Evolutionary conservation across 192 early-diverging fungal species (phyloP).

Genomic region (Backusella parvicylindrica): DNA sequence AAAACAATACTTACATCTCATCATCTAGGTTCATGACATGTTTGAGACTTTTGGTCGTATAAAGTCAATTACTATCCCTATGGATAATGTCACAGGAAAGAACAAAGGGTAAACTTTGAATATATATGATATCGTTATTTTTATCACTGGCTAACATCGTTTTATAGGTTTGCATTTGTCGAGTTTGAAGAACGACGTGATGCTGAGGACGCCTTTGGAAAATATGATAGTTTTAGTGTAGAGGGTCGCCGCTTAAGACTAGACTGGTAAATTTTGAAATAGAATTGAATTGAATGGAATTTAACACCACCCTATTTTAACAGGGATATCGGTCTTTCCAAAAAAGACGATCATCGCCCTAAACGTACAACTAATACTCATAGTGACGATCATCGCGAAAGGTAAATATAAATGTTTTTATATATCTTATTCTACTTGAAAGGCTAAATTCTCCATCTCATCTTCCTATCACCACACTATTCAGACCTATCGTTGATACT

Average conservation of each 20-base stretch:
- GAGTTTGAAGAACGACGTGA: conserved; percentile 67
- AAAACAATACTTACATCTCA: neutral
- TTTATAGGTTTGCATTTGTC: conserved; percentile 70
- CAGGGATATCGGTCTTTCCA: conserved; percentile 27
- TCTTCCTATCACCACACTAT: too few species aligned
- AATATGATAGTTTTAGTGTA: conserved; percentile 56
- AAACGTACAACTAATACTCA: neutral
- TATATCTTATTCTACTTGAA: neutral
- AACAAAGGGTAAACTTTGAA: conserved; percentile 89
- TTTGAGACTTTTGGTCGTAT: conserved; percentile 76
- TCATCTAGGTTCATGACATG: conserved; percentile 43
- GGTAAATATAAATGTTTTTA: too few species aligned
- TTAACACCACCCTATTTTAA: neutral
- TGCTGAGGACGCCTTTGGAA: conserved; percentile 62
- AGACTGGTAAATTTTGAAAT: conserved; percentile 35
- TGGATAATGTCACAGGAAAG: conserved; percentile 66
- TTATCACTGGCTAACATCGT: neutral
- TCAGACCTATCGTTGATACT: too few species aligned
- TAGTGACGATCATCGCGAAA: conserved; percentile 14
- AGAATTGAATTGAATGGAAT: neutral
- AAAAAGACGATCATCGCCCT: conserved; percentile 29
- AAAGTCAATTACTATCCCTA: conserved; percentile 62
- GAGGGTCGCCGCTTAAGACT: conserved; percentile 53
- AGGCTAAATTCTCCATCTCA: too few species aligned
- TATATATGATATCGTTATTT: neutral